These are phyloP conservation scores for Basipetospora chlamydospora DNA, from an alignment of 2,329 filamentous ascomycete species.

Conservation along the genomic window DNA sequence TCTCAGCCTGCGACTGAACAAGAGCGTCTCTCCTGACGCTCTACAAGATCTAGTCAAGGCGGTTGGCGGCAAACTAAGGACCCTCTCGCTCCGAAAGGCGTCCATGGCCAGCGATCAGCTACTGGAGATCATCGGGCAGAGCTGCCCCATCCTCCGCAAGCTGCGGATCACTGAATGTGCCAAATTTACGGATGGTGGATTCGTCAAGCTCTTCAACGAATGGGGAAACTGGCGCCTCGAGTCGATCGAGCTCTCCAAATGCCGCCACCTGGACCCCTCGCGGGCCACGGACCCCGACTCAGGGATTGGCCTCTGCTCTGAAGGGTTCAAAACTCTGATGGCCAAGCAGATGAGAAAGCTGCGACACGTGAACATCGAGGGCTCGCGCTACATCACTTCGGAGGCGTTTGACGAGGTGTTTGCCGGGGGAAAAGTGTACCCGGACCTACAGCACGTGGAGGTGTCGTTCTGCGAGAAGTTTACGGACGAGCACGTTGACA, in stretches of 20 bases:
- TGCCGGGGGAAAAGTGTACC: slow-evolving; percentile 42
- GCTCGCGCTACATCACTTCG: slow-evolving; percentile 66
- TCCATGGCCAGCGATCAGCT: slow-evolving; percentile 52
- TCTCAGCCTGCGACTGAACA: slow-evolving; percentile 55
- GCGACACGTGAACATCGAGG: slow-evolving; percentile 59
- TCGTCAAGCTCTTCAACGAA: slow-evolving; percentile 53
- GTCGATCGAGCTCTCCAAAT: slow-evolving; percentile 62
- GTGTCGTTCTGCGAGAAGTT: slow-evolving; percentile 61
- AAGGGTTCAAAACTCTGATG: slow-evolving; percentile 72
- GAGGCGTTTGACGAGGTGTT: slow-evolving; percentile 66
- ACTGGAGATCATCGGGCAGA: slow-evolving; percentile 53
- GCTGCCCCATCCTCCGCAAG: slow-evolving; percentile 56
- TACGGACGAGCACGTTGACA: slow-evolving; percentile 48
- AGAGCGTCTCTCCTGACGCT: slow-evolving; percentile 37
- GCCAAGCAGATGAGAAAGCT: slow-evolving; percentile 58
- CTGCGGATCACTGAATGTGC: slow-evolving; percentile 71
- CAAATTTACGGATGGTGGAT: slow-evolving; percentile 59
- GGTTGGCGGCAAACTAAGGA: slow-evolving; percentile 54
- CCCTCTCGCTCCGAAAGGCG: slow-evolving; percentile 63
- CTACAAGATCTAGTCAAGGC: slow-evolving; percentile 46
- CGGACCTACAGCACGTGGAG: slow-evolving; percentile 56
- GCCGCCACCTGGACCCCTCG: slow-evolving; percentile 59
- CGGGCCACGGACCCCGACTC: slow-evolving; percentile 51
- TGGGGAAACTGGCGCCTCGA: slow-evolving; percentile 63
- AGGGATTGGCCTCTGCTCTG: slow-evolving; percentile 57